Conservation (phyloP, 768 basidiomycete genomes). For the Cantharellus cinnabarinus region DNA sequence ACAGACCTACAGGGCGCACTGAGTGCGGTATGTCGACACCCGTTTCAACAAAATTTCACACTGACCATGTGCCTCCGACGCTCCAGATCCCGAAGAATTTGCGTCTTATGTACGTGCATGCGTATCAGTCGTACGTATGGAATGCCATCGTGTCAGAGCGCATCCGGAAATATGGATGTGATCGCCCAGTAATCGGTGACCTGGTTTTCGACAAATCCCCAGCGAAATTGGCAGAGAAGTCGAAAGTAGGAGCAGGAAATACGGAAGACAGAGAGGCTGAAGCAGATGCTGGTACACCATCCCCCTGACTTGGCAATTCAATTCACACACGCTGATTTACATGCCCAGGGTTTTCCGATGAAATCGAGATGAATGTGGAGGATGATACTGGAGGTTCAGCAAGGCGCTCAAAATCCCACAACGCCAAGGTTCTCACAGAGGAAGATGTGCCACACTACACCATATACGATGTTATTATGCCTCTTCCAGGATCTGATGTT, state of each 20-base stretch:
- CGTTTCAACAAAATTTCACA: neutral
- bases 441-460: slow-evolving; percentile 63
- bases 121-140: slow-evolving; percentile 98
- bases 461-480: slow-evolving; percentile 92
- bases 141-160: slow-evolving; percentile 93
- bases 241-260: slow-evolving; percentile 8
- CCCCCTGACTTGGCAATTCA: neutral
- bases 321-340: neutral
- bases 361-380: neutral
- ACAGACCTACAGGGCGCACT: slow-evolving; percentile 67
- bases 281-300: neutral
- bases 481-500: slow-evolving; percentile 88
- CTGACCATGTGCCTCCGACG: neutral
- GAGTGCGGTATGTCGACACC: slow-evolving; percentile 54
- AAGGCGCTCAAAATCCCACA: slow-evolving; percentile 17
- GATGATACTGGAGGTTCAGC: neutral
- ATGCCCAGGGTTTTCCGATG: neutral
- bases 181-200: slow-evolving; percentile 66
- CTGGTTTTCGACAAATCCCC: slow-evolving; percentile 49
- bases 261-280: neutral
- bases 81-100: slow-evolving; percentile 83
- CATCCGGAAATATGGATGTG: slow-evolving; percentile 52
- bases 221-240: slow-evolving; percentile 13
- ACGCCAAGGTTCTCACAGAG: slow-evolving; percentile 56
- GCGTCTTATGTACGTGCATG: slow-evolving; percentile 93